These are phyloP conservation scores for Nemania bipapillata DNA, from an alignment of 2,329 filamentous ascomycete genomes.

Conservation along the genomic window DNA sequence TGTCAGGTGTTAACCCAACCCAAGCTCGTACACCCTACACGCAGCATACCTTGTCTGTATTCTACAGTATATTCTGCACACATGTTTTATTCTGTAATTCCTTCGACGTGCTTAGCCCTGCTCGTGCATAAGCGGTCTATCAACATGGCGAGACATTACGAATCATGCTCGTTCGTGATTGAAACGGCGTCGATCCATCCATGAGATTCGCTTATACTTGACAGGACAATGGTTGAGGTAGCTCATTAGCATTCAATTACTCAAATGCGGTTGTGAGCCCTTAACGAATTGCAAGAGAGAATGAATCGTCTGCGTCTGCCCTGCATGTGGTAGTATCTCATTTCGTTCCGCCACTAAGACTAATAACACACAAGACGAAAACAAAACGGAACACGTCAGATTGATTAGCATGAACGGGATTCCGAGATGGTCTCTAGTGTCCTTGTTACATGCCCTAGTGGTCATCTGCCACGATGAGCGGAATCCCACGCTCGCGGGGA, in stretches of 20 bases:
- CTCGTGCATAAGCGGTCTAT: constrained; percentile 17
- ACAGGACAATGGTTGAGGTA: constrained; percentile 14
- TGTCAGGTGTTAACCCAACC: constrained; percentile 22
- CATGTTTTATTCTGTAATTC: constrained; percentile 9
- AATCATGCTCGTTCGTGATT: constrained; percentile 20
- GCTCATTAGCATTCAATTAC: not conserved
- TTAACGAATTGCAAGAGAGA: constrained; percentile 17
- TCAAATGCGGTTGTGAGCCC: not conserved
- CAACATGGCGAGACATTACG: constrained; percentile 16
- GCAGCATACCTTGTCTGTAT: not conserved
- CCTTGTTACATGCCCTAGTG: constrained; percentile 15
- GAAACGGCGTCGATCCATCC: constrained; percentile 7
- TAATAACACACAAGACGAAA: constrained; percentile 32
- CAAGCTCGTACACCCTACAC: constrained; percentile 18
- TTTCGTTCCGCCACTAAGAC: constrained; percentile 24
- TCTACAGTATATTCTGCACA: no score
- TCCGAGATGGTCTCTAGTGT: constrained; percentile 24
- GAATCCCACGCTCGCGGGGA: constrained; percentile 20
- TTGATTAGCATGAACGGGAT: constrained; percentile 20
- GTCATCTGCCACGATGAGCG: constrained; percentile 20
- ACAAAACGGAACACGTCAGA: constrained; percentile 38
- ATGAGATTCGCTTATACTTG: constrained; percentile 11
- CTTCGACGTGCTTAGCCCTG: constrained; percentile 14
- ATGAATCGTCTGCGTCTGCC: constrained; percentile 29
- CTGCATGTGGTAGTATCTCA: constrained; percentile 32